These are phyloP conservation scores for Fistulifera pelliculosa DNA, from an alignment of 108 stramenopile genomes.

Conservation along the genomic window DNA sequence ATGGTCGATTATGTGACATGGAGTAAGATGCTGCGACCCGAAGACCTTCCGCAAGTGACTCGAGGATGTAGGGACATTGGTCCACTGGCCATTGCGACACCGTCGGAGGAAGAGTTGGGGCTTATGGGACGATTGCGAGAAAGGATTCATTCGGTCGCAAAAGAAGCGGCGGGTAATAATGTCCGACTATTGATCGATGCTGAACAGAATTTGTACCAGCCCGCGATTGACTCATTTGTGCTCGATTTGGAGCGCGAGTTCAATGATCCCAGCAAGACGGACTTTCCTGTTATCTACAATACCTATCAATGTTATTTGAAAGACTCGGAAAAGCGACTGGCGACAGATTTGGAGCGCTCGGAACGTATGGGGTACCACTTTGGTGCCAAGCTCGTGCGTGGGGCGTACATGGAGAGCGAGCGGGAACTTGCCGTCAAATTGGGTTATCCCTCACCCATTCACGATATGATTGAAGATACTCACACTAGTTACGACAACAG, in stretches of 20 bases:
- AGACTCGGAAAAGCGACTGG: conserved; percentile 59
- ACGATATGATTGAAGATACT: conserved; percentile 77
- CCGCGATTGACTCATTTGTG: conserved; percentile 90
- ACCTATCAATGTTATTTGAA: conserved; percentile 95
- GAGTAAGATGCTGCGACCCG: conserved; percentile 47
- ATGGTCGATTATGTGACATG: conserved; percentile 79
- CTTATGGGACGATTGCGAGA: conserved; percentile 62
- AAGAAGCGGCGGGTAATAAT: conserved; percentile 48
- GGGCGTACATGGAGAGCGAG: conserved; percentile 96
- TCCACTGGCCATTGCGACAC: conserved; percentile 56
- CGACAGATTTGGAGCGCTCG: conserved; percentile 75
- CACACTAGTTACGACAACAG: conserved; percentile 83
- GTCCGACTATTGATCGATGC: conserved; percentile 94
- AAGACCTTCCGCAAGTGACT: conserved; percentile 42
- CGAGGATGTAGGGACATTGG: conserved; percentile 49
- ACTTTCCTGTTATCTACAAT: conserved; percentile 72
- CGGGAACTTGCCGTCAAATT: conserved; percentile 53
- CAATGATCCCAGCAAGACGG: conserved; percentile 40
- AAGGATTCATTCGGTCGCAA: conserved; percentile 59
- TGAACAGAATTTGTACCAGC: conserved; percentile 92
- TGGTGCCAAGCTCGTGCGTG: conserved; percentile 94
- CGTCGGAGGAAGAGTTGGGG: conserved; percentile 76
- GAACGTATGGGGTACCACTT: conserved; percentile 64
- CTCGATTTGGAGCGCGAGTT: conserved; percentile 63
- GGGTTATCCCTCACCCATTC: conserved; percentile 63